Evolutionary conservation across 208 protist species (phyloP), one percentile per base, ranked within the genome.

Genomic region (Eutreptiella sp.): DNA sequence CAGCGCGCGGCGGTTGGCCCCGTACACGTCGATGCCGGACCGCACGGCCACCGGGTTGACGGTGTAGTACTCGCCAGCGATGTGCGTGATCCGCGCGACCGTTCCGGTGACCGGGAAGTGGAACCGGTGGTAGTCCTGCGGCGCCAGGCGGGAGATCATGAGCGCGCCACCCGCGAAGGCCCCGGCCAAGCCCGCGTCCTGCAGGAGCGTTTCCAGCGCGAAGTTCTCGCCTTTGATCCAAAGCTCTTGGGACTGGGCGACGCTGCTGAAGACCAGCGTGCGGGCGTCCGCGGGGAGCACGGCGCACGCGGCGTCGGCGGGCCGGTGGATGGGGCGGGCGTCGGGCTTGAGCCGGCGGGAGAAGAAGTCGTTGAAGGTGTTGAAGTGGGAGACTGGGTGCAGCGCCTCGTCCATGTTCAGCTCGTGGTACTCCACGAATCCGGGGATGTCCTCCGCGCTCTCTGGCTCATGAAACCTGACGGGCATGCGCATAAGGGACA

Each of bases 311-410:
- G n/a, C n/a, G n/a, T n/a, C n/a, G n/a, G n/a, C 42, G 34, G 55
- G 19, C 11, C 26, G 27, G 11, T 38, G 46, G 16, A 62, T 57
- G 46, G 55, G 55, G 16, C 55, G 60, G 16, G 50, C 11, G 21
- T 35, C 62, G 11, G 27, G 55, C 11, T 19, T 38, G 16, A 62
- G 53, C 11, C 27, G 16, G 14, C 55, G 29, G n/a, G 29, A 65
- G 53, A 62, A 62, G 55, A 62, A 62, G 38, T 38, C 50, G 53
- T 62, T 64, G 34, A 62, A 62, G n/a, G 14, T 62, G 16, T 26
- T 42, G 45, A 39, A 50, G 14, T 50, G 16, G 16, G 16, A 16
- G 14, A 50, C 14, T 23, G 14, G 14, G 14, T 27, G n/a, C 45
- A 42, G 19, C 14, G 16, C 16, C 45, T 50, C 45, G 29, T 50